Conservation (phyloP, 805 yeast species). For the Cyberlindnera xylosilytica region DNA sequence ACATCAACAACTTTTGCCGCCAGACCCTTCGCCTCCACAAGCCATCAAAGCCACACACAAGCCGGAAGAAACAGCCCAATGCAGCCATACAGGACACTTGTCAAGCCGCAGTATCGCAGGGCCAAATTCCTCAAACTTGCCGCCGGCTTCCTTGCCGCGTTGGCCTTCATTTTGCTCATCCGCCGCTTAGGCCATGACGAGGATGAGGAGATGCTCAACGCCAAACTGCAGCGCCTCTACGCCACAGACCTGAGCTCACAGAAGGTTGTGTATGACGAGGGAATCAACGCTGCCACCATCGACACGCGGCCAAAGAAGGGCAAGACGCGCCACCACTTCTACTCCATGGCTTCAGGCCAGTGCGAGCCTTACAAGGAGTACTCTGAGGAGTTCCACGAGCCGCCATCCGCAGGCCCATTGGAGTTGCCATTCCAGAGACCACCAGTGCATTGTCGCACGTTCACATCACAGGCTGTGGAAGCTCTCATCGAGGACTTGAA, state of each 20-base stretch:
- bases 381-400: conserved; percentile 50
- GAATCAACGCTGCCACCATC: conserved; percentile 8
- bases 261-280: conserved; percentile 8
- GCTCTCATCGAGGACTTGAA: conserved; percentile 50
- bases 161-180: conserved; percentile 7
- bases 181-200: conserved; percentile 16
- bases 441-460: conserved; percentile 66
- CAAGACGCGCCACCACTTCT: conserved; percentile 15
- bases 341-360: conserved; percentile 12
- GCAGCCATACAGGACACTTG: conserved; percentile 6
- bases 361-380: conserved; percentile 69
- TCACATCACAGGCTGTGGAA: conserved; percentile 61
- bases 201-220: conserved; percentile 14
- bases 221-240: conserved; percentile 7
- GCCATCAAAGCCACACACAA: too few species aligned
- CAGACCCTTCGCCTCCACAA: too few species aligned
- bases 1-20: background rate
- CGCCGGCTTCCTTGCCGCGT: conserved; percentile 5
- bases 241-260: conserved; percentile 5
- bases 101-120: conserved; percentile 12
- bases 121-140: conserved; percentile 3
- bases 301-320: conserved; percentile 8
- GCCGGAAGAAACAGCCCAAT: too few species aligned
- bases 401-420: conserved; percentile 53
- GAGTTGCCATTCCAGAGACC: conserved; percentile 77